Percentiles rank a stretch among this genome's conserved stretches.
These are phyloP conservation scores for Vaccinium darrowii DNA, from an alignment of 148 eudicot species.

Conservation along the genomic window DNA sequence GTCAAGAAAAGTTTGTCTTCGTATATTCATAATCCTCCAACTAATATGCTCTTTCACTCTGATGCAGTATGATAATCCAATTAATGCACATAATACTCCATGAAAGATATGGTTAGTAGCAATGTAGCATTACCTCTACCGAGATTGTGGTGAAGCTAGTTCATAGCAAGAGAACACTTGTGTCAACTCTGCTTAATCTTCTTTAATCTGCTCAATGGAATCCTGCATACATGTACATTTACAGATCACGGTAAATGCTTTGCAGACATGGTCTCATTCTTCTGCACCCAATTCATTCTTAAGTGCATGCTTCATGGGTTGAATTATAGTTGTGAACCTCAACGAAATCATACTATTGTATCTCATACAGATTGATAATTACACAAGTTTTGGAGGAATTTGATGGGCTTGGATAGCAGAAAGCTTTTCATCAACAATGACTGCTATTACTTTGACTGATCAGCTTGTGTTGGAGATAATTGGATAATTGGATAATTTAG, in stretches of 20 bases:
- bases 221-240: background rate
- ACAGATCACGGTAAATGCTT: background rate
- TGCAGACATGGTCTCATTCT: background rate
- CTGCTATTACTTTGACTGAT: background rate
- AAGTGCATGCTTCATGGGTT: background rate
- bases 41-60: background rate
- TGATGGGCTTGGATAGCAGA: background rate
- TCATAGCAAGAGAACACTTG: background rate
- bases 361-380: background rate
- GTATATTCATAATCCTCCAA: background rate
- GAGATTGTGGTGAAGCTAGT: conserved; percentile 23
- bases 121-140: conserved; percentile 26
- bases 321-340: background rate
- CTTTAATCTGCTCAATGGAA: background rate
- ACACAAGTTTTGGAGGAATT: background rate
- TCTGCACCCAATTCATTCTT: background rate
- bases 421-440: background rate
- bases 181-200: background rate
- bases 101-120: conserved; percentile 11
- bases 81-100: background rate
- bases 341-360: background rate
- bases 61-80: background rate
- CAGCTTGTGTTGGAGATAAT: background rate
- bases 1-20: background rate
- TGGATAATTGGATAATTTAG: background rate